Percentiles rank a stretch among this genome's conserved stretches.
These are phyloP conservation scores for Ustanciosporium gigantosporum DNA, from an alignment of 1,284 basidiomycete species.

Conservation along the genomic window DNA sequence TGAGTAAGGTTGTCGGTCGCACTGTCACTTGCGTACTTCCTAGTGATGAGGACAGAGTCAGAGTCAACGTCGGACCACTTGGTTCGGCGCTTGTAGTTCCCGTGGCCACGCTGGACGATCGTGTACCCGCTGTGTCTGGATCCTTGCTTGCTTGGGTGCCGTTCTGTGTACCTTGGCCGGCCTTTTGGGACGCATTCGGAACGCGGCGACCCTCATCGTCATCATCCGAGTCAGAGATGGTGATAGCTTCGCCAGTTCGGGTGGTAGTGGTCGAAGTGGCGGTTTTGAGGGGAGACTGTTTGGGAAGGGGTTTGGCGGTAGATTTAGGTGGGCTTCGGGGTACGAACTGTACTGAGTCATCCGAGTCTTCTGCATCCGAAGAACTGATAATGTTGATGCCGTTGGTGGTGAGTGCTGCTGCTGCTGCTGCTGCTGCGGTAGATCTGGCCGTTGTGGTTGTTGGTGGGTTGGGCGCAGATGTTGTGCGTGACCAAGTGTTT, in stretches of 20 bases:
- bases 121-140: background rate
- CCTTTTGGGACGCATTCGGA: too few species aligned
- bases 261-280: conserved; percentile 1
- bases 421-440: background rate
- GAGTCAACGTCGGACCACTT: conserved; percentile 13
- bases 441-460: background rate
- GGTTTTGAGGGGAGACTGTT: too few species aligned
- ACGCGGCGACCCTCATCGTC: too few species aligned
- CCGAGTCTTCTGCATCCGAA: too few species aligned
- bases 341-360: conserved; percentile 17
- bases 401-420: too few species aligned
- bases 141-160: background rate
- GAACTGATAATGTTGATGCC: too few species aligned
- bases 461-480: background rate
- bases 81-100: too few species aligned
- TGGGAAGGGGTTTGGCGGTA: too few species aligned
- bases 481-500: background rate
- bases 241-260: conserved; percentile 4
- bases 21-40: conserved; percentile 26
- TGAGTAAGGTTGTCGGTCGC: conserved; percentile 29
- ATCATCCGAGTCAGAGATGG: conserved; percentile 9
- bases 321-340: too few species aligned
- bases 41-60: conserved; percentile 28
- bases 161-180: too few species aligned
- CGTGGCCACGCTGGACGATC: too few species aligned